Conservation (phyloP, 805 yeast genomes). For the Saturnispora halmiae region DNA sequence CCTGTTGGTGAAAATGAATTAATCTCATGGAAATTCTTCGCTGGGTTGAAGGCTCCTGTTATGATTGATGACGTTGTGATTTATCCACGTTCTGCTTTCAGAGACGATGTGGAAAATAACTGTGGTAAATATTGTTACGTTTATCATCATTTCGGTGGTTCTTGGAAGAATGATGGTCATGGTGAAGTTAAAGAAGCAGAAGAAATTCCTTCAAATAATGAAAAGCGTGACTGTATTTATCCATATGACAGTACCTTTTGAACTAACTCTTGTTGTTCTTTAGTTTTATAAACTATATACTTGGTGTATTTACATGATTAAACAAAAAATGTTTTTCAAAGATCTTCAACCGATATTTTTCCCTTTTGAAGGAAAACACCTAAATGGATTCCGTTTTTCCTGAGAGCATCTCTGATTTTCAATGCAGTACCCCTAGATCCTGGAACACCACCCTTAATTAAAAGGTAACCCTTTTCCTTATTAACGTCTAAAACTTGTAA, state of each 20-base stretch:
- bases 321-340: not conserved
- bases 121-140: constrained; percentile 31
- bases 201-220: constrained; percentile 22
- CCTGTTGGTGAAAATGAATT: constrained; percentile 21
- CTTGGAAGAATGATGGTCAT: constrained; percentile 30
- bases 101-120: constrained; percentile 28
- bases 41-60: constrained; percentile 28
- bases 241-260: constrained; percentile 5
- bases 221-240: constrained; percentile 11
- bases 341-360: not conserved
- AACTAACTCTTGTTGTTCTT: not conserved
- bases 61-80: constrained; percentile 30
- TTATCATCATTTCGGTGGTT: constrained; percentile 30
- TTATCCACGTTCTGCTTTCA: constrained; percentile 27
- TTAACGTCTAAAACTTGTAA: constrained; percentile 69
- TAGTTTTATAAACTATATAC: not conserved
- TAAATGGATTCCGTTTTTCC: constrained; percentile 28
- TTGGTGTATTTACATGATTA: not conserved
- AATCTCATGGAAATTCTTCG: constrained; percentile 29
- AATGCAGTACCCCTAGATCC: constrained; percentile 78
- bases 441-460: constrained; percentile 84
- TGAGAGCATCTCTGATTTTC: constrained; percentile 71
- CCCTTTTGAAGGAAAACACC: constrained; percentile 9
- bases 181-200: constrained; percentile 30
- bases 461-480: constrained; percentile 69